These are phyloP conservation scores for Lizonia empirigonia DNA, from an alignment of 2,329 filamentous ascomycete genomes.

Conservation along the genomic window DNA sequence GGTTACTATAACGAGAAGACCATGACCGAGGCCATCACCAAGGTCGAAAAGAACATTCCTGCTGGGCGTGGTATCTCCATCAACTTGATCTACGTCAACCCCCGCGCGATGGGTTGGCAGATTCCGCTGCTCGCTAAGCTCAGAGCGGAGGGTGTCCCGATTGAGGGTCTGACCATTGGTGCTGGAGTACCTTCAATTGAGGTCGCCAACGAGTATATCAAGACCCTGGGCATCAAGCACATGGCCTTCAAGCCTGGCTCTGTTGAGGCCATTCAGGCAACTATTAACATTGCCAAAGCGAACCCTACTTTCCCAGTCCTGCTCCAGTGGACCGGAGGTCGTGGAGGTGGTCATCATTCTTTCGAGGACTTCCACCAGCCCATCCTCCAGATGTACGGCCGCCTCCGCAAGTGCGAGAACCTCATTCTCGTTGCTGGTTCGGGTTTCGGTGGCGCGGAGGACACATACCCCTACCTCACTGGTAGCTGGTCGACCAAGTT, in stretches of 20 bases:
- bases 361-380: conserved; percentile 59
- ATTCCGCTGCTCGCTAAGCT: conserved; percentile 58
- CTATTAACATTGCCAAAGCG: conserved; percentile 55
- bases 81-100: conserved; percentile 62
- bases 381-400: conserved; percentile 54
- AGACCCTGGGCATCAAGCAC: conserved; percentile 62
- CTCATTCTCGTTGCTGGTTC: conserved; percentile 55
- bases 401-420: conserved; percentile 54
- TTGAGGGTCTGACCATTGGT: conserved; percentile 56
- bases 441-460: conserved; percentile 55
- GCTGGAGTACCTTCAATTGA: conserved; percentile 57
- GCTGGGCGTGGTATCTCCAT: conserved; percentile 58
- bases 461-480: conserved; percentile 56
- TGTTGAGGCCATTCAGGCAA: conserved; percentile 52
- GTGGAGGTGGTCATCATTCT: conserved; percentile 57
- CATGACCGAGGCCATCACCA: conserved; percentile 54
- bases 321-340: conserved; percentile 58
- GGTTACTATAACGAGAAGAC: conserved; percentile 56
- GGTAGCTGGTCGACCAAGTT: conserved; percentile 53
- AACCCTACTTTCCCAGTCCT: conserved; percentile 54
- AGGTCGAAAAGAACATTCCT: conserved; percentile 53
- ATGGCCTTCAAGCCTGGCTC: conserved; percentile 58
- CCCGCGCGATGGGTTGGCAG: conserved; percentile 59
- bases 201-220: conserved; percentile 55
- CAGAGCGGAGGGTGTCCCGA: conserved; percentile 53